Evolutionary conservation across 164 flowering plant species (phyloP).

Genomic region (Kalanchoe fedtschenkoi): DNA sequence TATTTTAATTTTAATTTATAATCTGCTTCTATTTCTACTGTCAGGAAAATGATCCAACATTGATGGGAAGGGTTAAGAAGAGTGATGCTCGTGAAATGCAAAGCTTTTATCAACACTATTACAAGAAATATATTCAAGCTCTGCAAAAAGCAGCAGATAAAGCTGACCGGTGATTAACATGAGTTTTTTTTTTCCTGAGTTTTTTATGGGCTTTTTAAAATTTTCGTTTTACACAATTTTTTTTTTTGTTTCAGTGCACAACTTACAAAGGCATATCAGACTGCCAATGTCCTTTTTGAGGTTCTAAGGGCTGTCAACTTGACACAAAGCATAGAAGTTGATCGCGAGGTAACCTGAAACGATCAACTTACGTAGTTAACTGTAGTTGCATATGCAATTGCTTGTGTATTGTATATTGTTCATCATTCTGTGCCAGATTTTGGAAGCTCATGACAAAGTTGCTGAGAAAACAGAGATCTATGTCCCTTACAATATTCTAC

Average conservation of each 20-base stretch:
- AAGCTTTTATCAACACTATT: conserved; percentile 92
- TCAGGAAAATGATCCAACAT: conserved; percentile 54
- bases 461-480: conserved; percentile 77
- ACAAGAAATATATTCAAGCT: conserved; percentile 89
- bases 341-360: conserved; percentile 55
- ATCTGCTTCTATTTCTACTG: not conserved
- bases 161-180: conserved; percentile 69
- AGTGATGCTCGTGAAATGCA: conserved; percentile 99
- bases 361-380: not conserved
- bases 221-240: not conserved
- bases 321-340: conserved; percentile 85
- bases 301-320: conserved; percentile 90
- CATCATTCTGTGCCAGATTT: conserved; percentile 40
- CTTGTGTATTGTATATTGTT: too few relatives aligned
- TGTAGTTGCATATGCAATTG: not conserved
- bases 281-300: conserved; percentile 96
- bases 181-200: not conserved
- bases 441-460: conserved; percentile 85
- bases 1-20: not conserved
- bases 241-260: conserved; percentile 35
- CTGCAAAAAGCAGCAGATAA: conserved; percentile 87
- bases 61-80: conserved; percentile 36
- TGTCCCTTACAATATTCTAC: conserved; percentile 92
- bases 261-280: conserved; percentile 96
- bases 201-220: not conserved